Conservation (phyloP, 768 basidiomycete genomes). For the Strobilomyces confusus region DNA sequence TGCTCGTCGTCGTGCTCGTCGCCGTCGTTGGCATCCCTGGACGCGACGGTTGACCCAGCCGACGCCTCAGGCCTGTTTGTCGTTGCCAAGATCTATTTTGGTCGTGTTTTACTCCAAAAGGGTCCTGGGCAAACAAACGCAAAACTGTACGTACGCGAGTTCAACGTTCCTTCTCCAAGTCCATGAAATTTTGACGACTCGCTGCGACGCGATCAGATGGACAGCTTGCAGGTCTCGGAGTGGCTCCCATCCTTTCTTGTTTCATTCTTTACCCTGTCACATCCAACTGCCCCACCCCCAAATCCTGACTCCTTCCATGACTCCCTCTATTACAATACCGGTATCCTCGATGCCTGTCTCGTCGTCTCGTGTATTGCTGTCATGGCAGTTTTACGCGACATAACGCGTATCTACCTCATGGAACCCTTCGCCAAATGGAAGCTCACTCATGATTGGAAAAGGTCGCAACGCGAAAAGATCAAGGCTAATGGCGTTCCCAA, state of each 20-base stretch:
- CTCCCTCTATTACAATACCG: conserved; percentile 67
- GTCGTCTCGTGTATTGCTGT: conserved; percentile 77
- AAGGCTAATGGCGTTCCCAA: conserved; percentile 27
- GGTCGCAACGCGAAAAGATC: conserved; percentile 17
- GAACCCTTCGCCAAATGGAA: conserved; percentile 81
- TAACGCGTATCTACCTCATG: conserved; percentile 65
- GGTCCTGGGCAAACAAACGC: conserved; percentile 31
- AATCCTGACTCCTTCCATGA: conserved; percentile 69
- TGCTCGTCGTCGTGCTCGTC: conserved; percentile 6
- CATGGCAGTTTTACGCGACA: conserved; percentile 86
- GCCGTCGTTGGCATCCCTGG: background rate
- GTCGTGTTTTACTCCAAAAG: conserved; percentile 28
- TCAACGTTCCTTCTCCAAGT: conserved; percentile 15
- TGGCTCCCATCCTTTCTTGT: conserved; percentile 51
- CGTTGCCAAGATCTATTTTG: conserved; percentile 11
- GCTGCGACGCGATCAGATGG: conserved; percentile 34
- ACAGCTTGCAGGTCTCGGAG: conserved; percentile 31
- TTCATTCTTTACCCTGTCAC: conserved; percentile 73
- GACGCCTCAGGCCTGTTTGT: conserved; percentile 5
- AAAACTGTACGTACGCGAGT: conserved; percentile 22
- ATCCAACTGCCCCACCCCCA: conserved; percentile 53
- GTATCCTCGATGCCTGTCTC: conserved; percentile 74
- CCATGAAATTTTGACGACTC: conserved; percentile 35
- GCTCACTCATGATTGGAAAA: conserved; percentile 51
- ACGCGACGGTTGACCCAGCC: background rate